A percentile compares a stretch with the other conserved stretches of the same genome.
phyloP scores from a whole-genome alignment of 805 yeast species.

The Hyphopichia homilentoma region DNA sequence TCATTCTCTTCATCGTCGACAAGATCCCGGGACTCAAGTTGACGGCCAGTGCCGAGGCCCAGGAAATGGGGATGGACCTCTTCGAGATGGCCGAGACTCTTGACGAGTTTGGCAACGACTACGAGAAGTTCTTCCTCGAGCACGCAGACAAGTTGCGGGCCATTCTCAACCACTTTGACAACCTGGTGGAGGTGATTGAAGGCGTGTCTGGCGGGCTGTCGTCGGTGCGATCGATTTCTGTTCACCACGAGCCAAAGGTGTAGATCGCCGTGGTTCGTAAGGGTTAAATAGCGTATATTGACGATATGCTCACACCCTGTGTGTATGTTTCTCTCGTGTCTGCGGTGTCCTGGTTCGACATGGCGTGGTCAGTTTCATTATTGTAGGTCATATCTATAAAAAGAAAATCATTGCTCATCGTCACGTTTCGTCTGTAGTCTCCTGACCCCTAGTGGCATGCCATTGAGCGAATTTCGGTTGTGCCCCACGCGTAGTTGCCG shows the following conservation, averaged over 20 bases:
- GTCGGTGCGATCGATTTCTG: not conserved
- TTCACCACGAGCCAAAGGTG: no score
- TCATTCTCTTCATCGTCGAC: constrained; percentile 45
- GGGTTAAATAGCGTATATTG: no score
- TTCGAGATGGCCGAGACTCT: constrained; percentile 48
- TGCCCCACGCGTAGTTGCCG: constrained; percentile 64
- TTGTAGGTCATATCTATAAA: no score
- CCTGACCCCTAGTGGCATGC: constrained; percentile 42
- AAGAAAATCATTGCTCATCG: no score
- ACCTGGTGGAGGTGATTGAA: constrained; percentile 14
- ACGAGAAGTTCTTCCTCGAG: constrained; percentile 19
- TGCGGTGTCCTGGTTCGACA: no score
- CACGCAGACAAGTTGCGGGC: constrained; percentile 16
- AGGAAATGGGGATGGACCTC: constrained; percentile 49
- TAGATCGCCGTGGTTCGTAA: no score
- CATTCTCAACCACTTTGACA: constrained; percentile 12
- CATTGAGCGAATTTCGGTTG: constrained; percentile 15
- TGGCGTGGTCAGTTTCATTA: no score
- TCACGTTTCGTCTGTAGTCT: no score
- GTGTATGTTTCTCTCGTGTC: no score
- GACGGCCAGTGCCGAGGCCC: constrained; percentile 43
- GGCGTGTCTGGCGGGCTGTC: constrained; percentile 4
- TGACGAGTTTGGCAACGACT: constrained; percentile 36
- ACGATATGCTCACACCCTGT: no score
- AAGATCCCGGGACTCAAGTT: constrained; percentile 48